Evolutionary conservation across 2,329 filamentous ascomycete genomes (phyloP), one percentile per base, ranked within the genome.

Genomic region (Nannizzia gypsea): DNA sequence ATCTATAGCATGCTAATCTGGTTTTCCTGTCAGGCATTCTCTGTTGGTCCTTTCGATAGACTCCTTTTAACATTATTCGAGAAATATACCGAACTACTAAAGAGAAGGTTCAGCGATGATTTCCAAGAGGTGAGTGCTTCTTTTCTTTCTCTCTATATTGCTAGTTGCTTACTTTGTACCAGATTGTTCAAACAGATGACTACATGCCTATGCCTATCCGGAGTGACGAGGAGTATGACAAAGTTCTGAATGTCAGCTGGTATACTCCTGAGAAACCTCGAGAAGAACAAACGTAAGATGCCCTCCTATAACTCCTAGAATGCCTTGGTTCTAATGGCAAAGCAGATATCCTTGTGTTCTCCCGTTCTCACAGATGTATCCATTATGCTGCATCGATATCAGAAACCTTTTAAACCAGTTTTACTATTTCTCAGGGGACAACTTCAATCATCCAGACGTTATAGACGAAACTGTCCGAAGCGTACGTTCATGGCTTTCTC

Each of bases 171-270:
- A 11, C 3, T 34, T 17, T 9, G 6, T 42, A 57, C 24, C 61
- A 81, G 76, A 86, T 87, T 66, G 83, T 87, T 24, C 80, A 89
- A n/a, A 96, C 90, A 0, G 93, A 99, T 71, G 93, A 99, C 73
- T 99, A 99, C 74, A 99, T 99, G 92, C 95, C 93, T 1, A 97
- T 99, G 93, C 89, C 90, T 1, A 95, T 97, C 71, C 89, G 90
- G 67, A 90, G 87, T 20, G 75, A 81, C 15, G 91, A 96, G 67
- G 91, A 97, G 69, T 97, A 95, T 70, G 89, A 95, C 67, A 96
- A 96, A 68, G 92, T 99, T 38, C 83, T 96, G 64, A 93, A 90
- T 63, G 90, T 97, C 62, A 95, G 88, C 75, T 99, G 92, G 92
- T 97, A 96, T 72, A 86, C 83, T 0, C 91, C 91, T 48, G 90